Conservation (phyloP, 108 stramenopile species). For the Cyclotella cryptica region DNA sequence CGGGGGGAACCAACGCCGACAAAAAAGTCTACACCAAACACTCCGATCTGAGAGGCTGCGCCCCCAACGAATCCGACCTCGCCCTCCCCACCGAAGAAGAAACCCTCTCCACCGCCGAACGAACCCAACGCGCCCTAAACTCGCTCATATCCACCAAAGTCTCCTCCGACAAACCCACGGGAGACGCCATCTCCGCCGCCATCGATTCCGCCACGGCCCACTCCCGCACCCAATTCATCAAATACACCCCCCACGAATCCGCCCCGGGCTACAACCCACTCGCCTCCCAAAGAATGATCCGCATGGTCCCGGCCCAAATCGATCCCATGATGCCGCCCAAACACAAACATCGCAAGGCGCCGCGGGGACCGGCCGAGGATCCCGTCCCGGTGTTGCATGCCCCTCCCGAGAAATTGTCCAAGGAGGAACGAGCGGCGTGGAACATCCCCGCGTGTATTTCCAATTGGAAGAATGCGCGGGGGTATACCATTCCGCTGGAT, state of each 20-base stretch:
- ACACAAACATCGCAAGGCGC: constrained; percentile 97
- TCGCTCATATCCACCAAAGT: constrained; percentile 81
- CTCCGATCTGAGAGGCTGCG: constrained; percentile 82
- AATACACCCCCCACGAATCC: constrained; percentile 96
- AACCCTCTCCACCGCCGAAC: constrained; percentile 80
- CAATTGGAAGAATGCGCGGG: constrained; percentile 98
- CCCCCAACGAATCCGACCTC: constrained; percentile 77
- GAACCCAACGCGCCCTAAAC: constrained; percentile 91
- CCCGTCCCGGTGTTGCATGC: constrained; percentile 91
- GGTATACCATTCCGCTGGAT: constrained; percentile 98
- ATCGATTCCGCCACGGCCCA: constrained; percentile 76
- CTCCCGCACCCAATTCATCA: constrained; percentile 92
- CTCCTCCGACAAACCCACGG: constrained; percentile 87
- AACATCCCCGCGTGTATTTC: constrained; percentile 98
- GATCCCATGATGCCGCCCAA: constrained; percentile 99
- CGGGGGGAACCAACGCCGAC: constrained; percentile 90
- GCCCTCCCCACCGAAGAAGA: constrained; percentile 92
- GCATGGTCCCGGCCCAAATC: constrained; percentile 96
- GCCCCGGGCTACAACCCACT: constrained; percentile 97
- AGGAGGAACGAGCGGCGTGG: constrained; percentile 95
- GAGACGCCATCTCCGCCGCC: constrained; percentile 77
- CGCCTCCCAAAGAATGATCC: constrained; percentile 94
- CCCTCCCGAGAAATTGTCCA: constrained; percentile 80
- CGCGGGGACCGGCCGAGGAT: constrained; percentile 92
- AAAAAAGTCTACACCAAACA: constrained; percentile 89